Percentiles rank a stretch among this genome's conserved stretches.
phyloP scores from a whole-genome alignment of 1,284 basidiomycete species.

The Omphalotus olearius region DNA sequence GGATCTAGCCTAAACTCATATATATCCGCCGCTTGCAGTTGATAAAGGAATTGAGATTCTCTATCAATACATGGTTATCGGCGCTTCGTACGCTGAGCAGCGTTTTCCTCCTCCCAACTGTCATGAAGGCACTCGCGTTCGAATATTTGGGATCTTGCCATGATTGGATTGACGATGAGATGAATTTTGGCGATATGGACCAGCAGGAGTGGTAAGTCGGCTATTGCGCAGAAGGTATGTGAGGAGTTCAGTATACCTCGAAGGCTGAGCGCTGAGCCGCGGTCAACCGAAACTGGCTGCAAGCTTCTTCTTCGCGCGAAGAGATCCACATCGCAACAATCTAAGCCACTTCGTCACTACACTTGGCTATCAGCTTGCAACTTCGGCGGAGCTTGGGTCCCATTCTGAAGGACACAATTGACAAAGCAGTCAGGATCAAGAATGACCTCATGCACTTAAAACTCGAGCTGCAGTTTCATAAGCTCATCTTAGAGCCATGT shows the following conservation, averaged over 20 bases:
- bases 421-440: neutral
- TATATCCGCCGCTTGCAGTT: neutral
- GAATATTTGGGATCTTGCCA: neutral
- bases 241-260: constrained; percentile 5
- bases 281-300: constrained; percentile 10
- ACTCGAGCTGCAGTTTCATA: constrained; percentile 7
- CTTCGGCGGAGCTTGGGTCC: neutral
- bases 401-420: neutral
- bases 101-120: constrained; percentile 8
- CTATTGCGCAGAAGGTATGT: constrained; percentile 18
- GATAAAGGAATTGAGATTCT: neutral
- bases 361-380: constrained; percentile 4
- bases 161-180: neutral
- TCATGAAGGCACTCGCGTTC: constrained; percentile 4
- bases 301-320: constrained; percentile 18
- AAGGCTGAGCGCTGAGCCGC: no score
- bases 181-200: constrained; percentile 17
- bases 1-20: neutral
- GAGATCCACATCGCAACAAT: neutral
- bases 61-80: neutral
- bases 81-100: constrained; percentile 7
- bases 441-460: neutral
- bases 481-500: constrained; percentile 8
- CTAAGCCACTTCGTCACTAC: neutral
- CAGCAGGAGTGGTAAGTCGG: constrained; percentile 18